Base-by-base conservation (phyloP, 2,329 filamentous ascomycete species). In the Immersiporthe knoxdaviesiana region DNA sequence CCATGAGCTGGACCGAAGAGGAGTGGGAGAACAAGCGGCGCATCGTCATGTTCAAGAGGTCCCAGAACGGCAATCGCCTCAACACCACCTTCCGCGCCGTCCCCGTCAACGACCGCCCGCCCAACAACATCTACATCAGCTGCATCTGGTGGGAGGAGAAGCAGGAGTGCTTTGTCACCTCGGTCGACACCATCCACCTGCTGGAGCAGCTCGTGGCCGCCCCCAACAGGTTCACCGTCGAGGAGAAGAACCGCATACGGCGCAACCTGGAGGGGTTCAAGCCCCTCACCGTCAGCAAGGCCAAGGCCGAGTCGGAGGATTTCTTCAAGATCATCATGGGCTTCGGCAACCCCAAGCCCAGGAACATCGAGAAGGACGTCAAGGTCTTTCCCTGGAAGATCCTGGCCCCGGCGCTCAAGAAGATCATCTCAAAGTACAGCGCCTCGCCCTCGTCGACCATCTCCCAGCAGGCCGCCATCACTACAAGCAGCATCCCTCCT, bases 271-370 rank as follows among this genome's bases (percentile, higher is more conserved):
- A 99, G 79, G 94, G 94, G 0, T 98, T 97, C 83, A 90, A 93
- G 47, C 96, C 96, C 0, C 82, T 93, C 72, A 99, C 96, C 0
- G 94, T 99, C 24, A 97, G 94, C 74, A 99, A 99, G 81, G 90
- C 90, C 69, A 97, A 97, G 81, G 77, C 90, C 1, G 95, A 98
- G 70, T 97, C 92, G 78, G 95, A 98, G 79, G 93, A 97, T 67
- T 98, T 98, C 80, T 98, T 98, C 89, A 97, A 97, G 83, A 87
- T 97, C 75, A 98, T 99, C 81, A 99, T 99, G 96, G 93, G 90
- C 1, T 98, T 98, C 77, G 93, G 94, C 16, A 92, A 91, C 71
- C 96, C 96, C 1, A 98, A 98, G 81, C 96, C 96, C 24, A 88
- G 96, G 72, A 97, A 98, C 77, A 99, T 99, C 73, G 96, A 98